Evolutionary conservation across 768 basidiomycete genomes (phyloP), one percentile per base, ranked within the genome.

Genomic region (Wakefieldia striispora): DNA sequence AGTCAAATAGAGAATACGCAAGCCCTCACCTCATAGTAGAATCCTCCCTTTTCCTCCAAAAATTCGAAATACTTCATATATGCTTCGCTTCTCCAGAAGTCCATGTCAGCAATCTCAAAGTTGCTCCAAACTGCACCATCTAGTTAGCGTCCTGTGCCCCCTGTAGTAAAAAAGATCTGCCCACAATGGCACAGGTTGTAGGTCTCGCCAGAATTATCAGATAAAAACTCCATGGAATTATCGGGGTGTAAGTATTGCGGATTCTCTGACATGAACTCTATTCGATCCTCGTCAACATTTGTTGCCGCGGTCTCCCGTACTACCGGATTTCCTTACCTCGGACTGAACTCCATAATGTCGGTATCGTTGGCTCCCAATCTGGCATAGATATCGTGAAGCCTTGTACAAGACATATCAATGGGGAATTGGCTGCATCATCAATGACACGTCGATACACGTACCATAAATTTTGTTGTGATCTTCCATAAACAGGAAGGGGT

Each of bases 51-150:
- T 46, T 77, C 62, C 46, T 95, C 93, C 17, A 95, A 74, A 65
- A 80, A 81, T 38, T 92, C 84, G 57, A 95, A 95, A 74, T 82
- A 95, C 56, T 86, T 81, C 50, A 72, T 74, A 64, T 97, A 97
- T 3, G 85, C 83, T 51, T 93, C 84, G 13, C 84, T 71, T 57
- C 92, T 76, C 90, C 90, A 94, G 51, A 95, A 80, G 52, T 89
- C 83, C 52, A 95, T 76, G 60, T 84, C 78, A 6, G 77, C 93
- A 51, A 97, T 95, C 66, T 95, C 93, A 59, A 95, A 95, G 68
- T 94, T 97, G 57, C 84, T 89, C 91, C 91, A 94, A 74, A 91
- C 89, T 91, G 46, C 4, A 19, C 2, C 23, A 17, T 17, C 19
- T 36, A 33, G 11, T 60, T n/a, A 57, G 40, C 23, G 21, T 42